These are phyloP conservation scores for Aspergillus caelatus DNA, from an alignment of 2,329 filamentous ascomycete species.

Conservation along the genomic window DNA sequence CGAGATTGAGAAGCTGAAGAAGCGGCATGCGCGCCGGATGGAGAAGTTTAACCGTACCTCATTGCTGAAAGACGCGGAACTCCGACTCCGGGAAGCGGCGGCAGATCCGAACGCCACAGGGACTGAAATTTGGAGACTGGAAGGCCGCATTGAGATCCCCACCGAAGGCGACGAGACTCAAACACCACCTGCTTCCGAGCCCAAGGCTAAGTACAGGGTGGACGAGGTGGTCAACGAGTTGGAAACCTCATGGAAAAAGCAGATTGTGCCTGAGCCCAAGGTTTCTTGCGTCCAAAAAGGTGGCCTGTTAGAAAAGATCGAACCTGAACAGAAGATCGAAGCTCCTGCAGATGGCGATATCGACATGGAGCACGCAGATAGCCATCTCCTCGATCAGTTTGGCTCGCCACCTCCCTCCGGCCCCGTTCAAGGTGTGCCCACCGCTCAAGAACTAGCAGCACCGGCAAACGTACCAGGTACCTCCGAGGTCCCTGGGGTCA, in stretches of 20 bases:
- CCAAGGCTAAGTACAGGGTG: constrained; percentile 51
- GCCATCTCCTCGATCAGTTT: constrained; percentile 39
- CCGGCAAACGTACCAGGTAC: constrained; percentile 42
- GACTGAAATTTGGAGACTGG: constrained; percentile 65
- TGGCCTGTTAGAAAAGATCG: constrained; percentile 64
- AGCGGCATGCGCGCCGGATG: constrained; percentile 74
- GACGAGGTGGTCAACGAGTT: constrained; percentile 76
- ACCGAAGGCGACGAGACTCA: constrained; percentile 39
- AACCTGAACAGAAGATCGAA: constrained; percentile 31
- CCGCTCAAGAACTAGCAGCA: constrained; percentile 49
- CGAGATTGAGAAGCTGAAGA: constrained; percentile 84
- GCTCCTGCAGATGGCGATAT: constrained; percentile 32
- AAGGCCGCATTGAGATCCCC: constrained; percentile 50
- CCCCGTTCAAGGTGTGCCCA: constrained; percentile 54
- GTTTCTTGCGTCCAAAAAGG: constrained; percentile 77
- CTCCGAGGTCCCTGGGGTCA: constrained; percentile 6
- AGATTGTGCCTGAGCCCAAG: constrained; percentile 64
- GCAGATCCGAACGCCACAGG: constrained; percentile 59
- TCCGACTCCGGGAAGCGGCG: constrained; percentile 69
- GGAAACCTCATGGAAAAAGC: constrained; percentile 70
- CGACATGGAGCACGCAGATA: constrained; percentile 37
- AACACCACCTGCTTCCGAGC: constrained; percentile 39
- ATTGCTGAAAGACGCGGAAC: constrained; percentile 72
- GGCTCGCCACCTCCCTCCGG: constrained; percentile 24
- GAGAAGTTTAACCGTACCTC: constrained; percentile 73